Evolutionary conservation across 2,329 filamentous ascomycete genomes (phyloP), one percentile per base, ranked within the genome.

Genomic region (Cladorrhinum sp.): DNA sequence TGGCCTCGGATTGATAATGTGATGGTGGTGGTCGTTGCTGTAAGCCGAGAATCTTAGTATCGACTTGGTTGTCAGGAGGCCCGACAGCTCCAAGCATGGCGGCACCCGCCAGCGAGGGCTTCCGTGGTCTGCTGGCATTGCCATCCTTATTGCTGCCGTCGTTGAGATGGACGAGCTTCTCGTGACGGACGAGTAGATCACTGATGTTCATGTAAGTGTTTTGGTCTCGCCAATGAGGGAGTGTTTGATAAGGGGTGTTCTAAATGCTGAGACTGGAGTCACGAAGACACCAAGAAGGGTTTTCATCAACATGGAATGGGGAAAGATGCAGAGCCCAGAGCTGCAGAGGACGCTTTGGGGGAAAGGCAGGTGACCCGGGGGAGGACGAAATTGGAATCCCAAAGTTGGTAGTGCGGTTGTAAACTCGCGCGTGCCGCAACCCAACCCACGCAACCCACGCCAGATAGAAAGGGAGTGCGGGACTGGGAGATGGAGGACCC

Each of bases 91-190:
- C 42, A 10, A 46, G 42, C 8, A 46, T 46, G 18, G 42, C n/a
- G 63, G 78, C 79, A 51, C 73, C 75, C 58, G 75, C 79, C 14
- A 79, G 78, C 16, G 82, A 84, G n/a, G 78, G 71, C 68, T 82
- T 85, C 64, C 82, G 77, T 24, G 77, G 76, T 57, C 82, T 77
- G 68, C 69, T 75, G 65, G 74, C 78, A 68, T 85, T 75, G 64
- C 74, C 78, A 68, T 86, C 82, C 66, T 83, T 85, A 72, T 75
- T 68, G 64, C 62, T 52, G 66, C 79, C 80, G 72, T 86, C 82
- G 74, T 83, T 86, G 70, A 85, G 79, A 71, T 87, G 84, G 68
- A 86, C 83, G 67, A 86, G 81, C 74, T 86, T 86, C 74, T 86
- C 82, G 74, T 87, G 84, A 65, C 84, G 80, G 64, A 85, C 82